Conservation (phyloP, 495 filamentous ascomycete genomes). For the Penicillium turbatum region DNA sequence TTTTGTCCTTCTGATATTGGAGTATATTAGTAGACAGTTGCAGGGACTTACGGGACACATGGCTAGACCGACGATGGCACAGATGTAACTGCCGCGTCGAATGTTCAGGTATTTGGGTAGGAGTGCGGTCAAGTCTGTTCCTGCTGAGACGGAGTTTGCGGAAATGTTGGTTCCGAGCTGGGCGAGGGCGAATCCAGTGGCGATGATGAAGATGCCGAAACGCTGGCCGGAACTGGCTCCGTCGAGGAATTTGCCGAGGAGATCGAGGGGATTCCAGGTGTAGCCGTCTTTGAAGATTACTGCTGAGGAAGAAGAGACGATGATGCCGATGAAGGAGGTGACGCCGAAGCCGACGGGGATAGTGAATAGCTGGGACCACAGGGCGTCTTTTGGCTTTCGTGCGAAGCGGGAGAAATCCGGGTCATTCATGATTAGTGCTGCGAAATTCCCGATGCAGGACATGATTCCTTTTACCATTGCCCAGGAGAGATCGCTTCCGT, state of each 20-base stretch:
- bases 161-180: constrained; percentile 93
- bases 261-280: constrained; percentile 83
- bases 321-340: constrained; percentile 90
- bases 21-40: too few relatives aligned
- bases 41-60: constrained; percentile 71
- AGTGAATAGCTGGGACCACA: constrained; percentile 87
- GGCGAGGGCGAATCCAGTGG: constrained; percentile 75
- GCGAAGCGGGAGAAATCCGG: constrained; percentile 91
- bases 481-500: constrained; percentile 74
- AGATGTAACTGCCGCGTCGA: constrained; percentile 85
- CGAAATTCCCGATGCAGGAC: constrained; percentile 89
- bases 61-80: constrained; percentile 73
- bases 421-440: constrained; percentile 73
- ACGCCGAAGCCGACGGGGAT: constrained; percentile 84
- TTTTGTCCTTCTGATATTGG: too few relatives aligned
- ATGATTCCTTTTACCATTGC: constrained; percentile 79
- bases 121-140: constrained; percentile 89
- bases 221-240: constrained; percentile 72
- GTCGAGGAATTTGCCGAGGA: constrained; percentile 68
- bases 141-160: constrained; percentile 85
- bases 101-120: constrained; percentile 84
- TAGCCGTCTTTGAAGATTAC: constrained; percentile 69
- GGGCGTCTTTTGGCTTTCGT: constrained; percentile 68
- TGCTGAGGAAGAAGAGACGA: constrained; percentile 79
- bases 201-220: constrained; percentile 86